Base-by-base conservation (phyloP, 1,284 basidiomycete species). In the Trichosporon coremiiforme region DNA sequence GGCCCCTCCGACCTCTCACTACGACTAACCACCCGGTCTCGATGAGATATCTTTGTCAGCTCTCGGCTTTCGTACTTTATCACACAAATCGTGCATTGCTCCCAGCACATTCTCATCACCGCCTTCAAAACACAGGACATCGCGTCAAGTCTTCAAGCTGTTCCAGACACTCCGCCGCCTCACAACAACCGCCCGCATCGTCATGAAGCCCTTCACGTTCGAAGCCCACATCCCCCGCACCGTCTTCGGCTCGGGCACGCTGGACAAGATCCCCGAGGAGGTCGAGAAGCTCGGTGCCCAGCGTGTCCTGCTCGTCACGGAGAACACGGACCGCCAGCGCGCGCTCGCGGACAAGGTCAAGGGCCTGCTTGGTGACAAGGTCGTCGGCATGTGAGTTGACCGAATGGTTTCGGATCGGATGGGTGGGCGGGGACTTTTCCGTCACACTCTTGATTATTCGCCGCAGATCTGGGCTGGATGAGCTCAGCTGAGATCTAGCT, bases 211-310 rank as follows among this genome's bases (percentile, higher is more conserved):
- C 1, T 72, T 71, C 69, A 73, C 68, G 17, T 73, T 72, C 60
- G 66, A 71, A 65, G 68, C 85, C 15, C 85, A 85, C 53, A 80
- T 81, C 9, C 80, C 72, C 8, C 72, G 84, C 35, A 84, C 85
- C 62, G 75, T 86, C 72, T 86, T 86, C 68, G 85, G 85, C n/a
- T 75, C 70, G 35, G 85, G 83, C 1, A 85, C 84, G 2, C 76
- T 83, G 65, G 66, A 74, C 20, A 78, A 84, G 68, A 80, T 85
- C 33, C 78, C 81, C 2, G 77, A 78, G 4, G 85, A 86, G 73
- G 75, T 85, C 68, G 72, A 77, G 68, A 69, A 74, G 2, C 77
- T 85, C 55, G 79, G 80, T 55, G 82, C 80, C 65, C 76, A 77
- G 66, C 74, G 75, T 63, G 84, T 82, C 5, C 75, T 85, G 22